Evolutionary conservation across 805 yeast genomes (phyloP), one percentile per base, ranked within the genome.

Genomic region (Lachancea kluyveri): DNA sequence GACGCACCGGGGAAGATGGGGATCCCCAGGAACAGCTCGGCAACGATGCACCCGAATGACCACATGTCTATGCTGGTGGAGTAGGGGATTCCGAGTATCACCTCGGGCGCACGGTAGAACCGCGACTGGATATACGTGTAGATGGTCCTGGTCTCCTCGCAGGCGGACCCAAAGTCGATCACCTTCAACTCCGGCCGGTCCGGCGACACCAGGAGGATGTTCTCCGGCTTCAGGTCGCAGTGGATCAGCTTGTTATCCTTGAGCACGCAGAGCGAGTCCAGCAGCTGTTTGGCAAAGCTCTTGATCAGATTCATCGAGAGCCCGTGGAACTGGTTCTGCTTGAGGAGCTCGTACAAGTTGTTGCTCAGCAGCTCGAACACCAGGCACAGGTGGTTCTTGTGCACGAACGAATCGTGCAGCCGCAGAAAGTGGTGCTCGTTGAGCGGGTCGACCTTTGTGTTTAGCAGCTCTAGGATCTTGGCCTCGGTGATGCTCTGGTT

Each of bases 141-240:
- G 5, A 88, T 68, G 1, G 94, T 84, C 47, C 87, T 90, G 34
- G 87, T 67, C 41, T 90, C 94, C 52, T 85, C 90, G 54, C 97
- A 88, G 0, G 97, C 95, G 2, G 92, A 77, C 1, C 97, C 97
- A 62, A 90, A 92, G 62, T 92, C 99, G 48, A 92, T 90, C 25
- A 92, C 81, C 58, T 92, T 92, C 45, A 92, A 74, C 26, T 78
- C 84, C 1, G 95, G 92, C 41, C 77, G 74, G 38, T 56, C 60
- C 4, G 87, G 78, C 30, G 79, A 74, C 31, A 82, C 74, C 19
- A 92, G 63, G 33, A 92, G 61, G 29, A 92, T 87, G 55, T 92
- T 92, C 50, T 92, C 99, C 0, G 99, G 99, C 55, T 92, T 92
- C 52, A 92, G 65, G 60, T 92, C 99, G 62, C 99, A 92, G 54